Percentiles rank a stretch among this genome's conserved stretches.
phyloP scores from a whole-genome alignment of 2,329 filamentous ascomycete genomes.

The Aspergillus quadrilineatus region DNA sequence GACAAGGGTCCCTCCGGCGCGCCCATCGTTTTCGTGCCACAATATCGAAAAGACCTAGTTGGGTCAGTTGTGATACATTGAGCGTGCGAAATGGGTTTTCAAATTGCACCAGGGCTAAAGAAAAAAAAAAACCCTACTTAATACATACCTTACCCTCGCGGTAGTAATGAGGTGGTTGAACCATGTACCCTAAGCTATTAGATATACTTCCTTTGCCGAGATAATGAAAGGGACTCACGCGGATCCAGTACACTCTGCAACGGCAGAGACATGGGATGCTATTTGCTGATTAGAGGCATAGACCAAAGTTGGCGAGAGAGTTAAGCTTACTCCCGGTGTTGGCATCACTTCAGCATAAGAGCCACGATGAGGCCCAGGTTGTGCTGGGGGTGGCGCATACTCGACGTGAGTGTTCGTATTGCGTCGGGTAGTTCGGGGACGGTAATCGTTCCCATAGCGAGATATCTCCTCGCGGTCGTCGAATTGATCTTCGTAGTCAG shows the following conservation, averaged over 20 bases:
- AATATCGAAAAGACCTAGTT: constrained; percentile 32
- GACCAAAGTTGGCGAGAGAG: background rate
- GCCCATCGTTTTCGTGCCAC: constrained; percentile 31
- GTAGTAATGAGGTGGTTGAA: background rate
- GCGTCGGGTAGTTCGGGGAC: background rate
- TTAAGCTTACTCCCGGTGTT: background rate
- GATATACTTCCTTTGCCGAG: background rate
- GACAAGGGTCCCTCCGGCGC: constrained; percentile 7
- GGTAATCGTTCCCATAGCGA: background rate
- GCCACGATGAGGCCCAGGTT: no score
- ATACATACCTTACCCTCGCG: background rate
- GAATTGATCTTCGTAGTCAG: background rate
- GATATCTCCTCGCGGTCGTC: background rate
- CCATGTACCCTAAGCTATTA: background rate
- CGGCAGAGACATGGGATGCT: background rate
- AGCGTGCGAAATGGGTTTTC: no score
- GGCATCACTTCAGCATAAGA: background rate
- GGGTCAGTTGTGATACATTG: background rate
- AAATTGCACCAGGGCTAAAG: no score
- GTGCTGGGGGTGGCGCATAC: background rate
- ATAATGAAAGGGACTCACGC: background rate
- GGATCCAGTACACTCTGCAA: background rate
- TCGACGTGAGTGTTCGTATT: background rate
- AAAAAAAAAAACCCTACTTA: background rate
- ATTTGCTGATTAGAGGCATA: background rate